Percentiles rank a stretch among this genome's conserved stretches.
Conservation (phyloP, 2,329 filamentous ascomycete genomes). For the Fusarium phyllophilum region DNA sequence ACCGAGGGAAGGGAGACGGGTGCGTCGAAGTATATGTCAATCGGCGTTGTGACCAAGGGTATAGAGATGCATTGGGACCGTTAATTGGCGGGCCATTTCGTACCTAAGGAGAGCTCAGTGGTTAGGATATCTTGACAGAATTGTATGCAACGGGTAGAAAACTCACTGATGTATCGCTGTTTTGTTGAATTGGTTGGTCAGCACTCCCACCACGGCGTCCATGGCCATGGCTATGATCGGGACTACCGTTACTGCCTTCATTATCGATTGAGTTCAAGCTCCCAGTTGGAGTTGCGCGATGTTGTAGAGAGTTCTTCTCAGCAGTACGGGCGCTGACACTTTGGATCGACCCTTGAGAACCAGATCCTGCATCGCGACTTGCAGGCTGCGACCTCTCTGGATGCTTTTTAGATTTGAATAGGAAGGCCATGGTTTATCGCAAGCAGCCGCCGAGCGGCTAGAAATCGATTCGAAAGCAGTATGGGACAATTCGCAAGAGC, state of each 20-base stretch:
- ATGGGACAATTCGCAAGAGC: constrained; percentile 8
- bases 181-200: constrained; percentile 57
- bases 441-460: constrained; percentile 52
- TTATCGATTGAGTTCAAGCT: constrained; percentile 79
- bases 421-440: constrained; percentile 75
- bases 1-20: constrained; percentile 91
- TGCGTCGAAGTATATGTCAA: constrained; percentile 86
- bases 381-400: constrained; percentile 67
- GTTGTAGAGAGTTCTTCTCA: constrained; percentile 63
- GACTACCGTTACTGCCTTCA: constrained; percentile 66
- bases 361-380: constrained; percentile 64
- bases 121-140: constrained; percentile 20
- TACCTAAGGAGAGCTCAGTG: constrained; percentile 51
- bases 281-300: constrained; percentile 77
- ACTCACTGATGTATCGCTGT: constrained; percentile 56
- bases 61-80: constrained; percentile 81
- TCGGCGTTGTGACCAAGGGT: constrained; percentile 94
- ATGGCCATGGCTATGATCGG: constrained; percentile 63
- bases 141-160: not conserved
- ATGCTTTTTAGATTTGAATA: constrained; percentile 85
- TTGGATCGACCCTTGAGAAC: constrained; percentile 58
- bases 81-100: constrained; percentile 62
- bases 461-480: constrained; percentile 30
- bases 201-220: constrained; percentile 63
- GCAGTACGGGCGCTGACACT: constrained; percentile 57